These are phyloP conservation scores for Cordyceps farinosa DNA, from an alignment of 2,329 filamentous ascomycete genomes.

Conservation along the genomic window DNA sequence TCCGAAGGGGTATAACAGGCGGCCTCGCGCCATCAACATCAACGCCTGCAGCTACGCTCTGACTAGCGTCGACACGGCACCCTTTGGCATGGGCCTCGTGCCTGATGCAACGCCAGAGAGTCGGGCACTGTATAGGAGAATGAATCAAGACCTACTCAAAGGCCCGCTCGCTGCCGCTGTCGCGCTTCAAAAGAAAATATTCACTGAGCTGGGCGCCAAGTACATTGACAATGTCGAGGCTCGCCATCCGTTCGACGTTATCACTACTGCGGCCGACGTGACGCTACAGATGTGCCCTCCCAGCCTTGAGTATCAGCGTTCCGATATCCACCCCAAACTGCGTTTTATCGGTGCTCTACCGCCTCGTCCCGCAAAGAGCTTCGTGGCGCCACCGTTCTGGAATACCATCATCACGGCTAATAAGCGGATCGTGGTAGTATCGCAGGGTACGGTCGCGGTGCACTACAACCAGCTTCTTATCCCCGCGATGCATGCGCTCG, in stretches of 20 bases:
- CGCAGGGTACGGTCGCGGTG: constrained; percentile 44
- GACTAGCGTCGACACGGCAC: constrained; percentile 37
- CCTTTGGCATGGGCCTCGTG: constrained; percentile 37
- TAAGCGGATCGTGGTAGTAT: constrained; percentile 43
- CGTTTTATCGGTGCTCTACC: constrained; percentile 42
- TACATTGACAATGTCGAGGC: constrained; percentile 28
- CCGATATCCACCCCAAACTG: constrained; percentile 36
- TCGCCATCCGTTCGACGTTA: constrained; percentile 27
- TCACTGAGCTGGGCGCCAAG: neutral
- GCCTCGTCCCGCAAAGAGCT: constrained; percentile 28
- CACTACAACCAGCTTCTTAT: constrained; percentile 41
- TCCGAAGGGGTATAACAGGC: constrained; percentile 34
- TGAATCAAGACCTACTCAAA: constrained; percentile 13
- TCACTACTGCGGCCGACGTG: constrained; percentile 30
- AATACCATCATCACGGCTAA: constrained; percentile 33
- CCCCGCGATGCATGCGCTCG: constrained; percentile 43
- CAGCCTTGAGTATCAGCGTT: constrained; percentile 37
- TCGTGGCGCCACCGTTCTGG: constrained; percentile 44
- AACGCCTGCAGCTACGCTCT: constrained; percentile 36
- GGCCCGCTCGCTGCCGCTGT: neutral
- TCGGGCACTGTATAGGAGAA: constrained; percentile 30
- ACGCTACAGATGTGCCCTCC: constrained; percentile 37
- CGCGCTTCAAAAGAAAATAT: neutral
- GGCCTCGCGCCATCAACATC: constrained; percentile 38
- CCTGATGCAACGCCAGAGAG: constrained; percentile 37